Base-by-base conservation (phyloP, 106 monocot genomes). In the Amphibolis antarctica region DNA sequence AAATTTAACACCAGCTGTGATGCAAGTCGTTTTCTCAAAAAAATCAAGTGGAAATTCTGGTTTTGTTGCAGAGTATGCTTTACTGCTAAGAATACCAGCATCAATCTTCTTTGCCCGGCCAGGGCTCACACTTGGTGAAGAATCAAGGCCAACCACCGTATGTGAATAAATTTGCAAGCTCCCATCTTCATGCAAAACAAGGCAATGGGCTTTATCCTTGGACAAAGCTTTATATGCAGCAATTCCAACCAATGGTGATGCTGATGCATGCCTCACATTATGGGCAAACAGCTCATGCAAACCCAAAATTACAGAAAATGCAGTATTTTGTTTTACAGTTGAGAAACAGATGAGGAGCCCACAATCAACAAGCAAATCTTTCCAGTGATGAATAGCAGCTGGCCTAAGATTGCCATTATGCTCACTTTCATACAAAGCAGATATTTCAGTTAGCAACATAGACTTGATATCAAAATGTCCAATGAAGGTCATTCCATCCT, bases 41-140 rank as follows among this genome's bases (percentile, higher is more conserved):
- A 88, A 98, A 61, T 91, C 98, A 62, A 98, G 85, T 23, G 98
- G 98, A 73, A 98, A 98, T 65, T 91, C 98, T 23, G 87, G 82
- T 10, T 85, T 91, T 45, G 69, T 57, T 18, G 73, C 74, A 68
- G 85, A 31, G 79, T 83, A 82, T 30, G 69, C 87, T 67, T 66
- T 84, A 71, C 75, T 88, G 44, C 46, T 85, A 9, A 98, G 82
- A 74, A 91, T 91, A 67, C 77, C 79, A 68, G 80, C 70, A 63
- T 91, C 91, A 61, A 98, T 57, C 64, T 85, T 98, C 75, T 79
- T 98, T 53, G 73, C 78, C 30, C 81, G 86, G 13, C 85, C 83
- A 51, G 65, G 42, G 56, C 24, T 87, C 44, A 43, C n/a, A 62
- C 28, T 88, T 44, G 71, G 22, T 48, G 71, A 29, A 60, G 62